Evolutionary conservation across 2,329 filamentous ascomycete genomes (phyloP).

Genomic region (Claviceps sp.): DNA sequence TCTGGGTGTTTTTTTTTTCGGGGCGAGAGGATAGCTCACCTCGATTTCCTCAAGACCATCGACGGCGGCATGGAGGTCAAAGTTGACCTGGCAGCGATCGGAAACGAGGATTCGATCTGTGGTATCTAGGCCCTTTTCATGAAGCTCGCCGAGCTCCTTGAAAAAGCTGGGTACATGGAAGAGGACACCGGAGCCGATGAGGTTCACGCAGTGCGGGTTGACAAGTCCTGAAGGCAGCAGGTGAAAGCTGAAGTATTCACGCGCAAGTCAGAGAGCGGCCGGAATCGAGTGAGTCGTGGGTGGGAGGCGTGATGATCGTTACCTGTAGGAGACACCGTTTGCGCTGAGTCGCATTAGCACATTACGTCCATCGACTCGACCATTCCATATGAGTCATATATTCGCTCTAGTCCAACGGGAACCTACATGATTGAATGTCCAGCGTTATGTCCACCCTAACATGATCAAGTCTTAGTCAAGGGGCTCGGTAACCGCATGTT

Average conservation of each 20-base stretch:
- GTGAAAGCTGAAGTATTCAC: constrained; percentile 34
- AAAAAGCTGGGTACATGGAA: constrained; percentile 41
- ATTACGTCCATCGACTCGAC: not conserved
- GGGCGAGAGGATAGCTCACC: constrained; percentile 21
- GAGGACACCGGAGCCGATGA: constrained; percentile 58
- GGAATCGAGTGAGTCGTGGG: not conserved
- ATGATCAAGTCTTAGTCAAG: not conserved
- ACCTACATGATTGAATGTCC: constrained; percentile 13
- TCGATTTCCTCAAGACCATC: constrained; percentile 54
- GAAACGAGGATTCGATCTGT: constrained; percentile 45
- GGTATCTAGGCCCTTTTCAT: constrained; percentile 14
- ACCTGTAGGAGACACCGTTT: constrained; percentile 25
- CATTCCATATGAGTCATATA: too few relatives aligned
- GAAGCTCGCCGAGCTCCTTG: constrained; percentile 26
- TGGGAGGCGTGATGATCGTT: constrained; percentile 3
- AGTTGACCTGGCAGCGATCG: constrained; percentile 49
- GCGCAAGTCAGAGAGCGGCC: constrained; percentile 1
- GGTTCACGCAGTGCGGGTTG: constrained; percentile 54
- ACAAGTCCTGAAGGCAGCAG: constrained; percentile 58
- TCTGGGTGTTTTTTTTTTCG: not conserved
- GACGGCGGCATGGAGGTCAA: constrained; percentile 52
- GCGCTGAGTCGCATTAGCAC: constrained; percentile 1
- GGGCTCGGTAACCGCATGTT: constrained; percentile 6
- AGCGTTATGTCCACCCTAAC: constrained; percentile 19
- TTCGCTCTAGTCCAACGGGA: not conserved